Percentiles rank a stretch among this genome's conserved stretches.
Evolutionary conservation across 768 basidiomycete species (phyloP).

Genomic region (Pholiota conissans): DNA sequence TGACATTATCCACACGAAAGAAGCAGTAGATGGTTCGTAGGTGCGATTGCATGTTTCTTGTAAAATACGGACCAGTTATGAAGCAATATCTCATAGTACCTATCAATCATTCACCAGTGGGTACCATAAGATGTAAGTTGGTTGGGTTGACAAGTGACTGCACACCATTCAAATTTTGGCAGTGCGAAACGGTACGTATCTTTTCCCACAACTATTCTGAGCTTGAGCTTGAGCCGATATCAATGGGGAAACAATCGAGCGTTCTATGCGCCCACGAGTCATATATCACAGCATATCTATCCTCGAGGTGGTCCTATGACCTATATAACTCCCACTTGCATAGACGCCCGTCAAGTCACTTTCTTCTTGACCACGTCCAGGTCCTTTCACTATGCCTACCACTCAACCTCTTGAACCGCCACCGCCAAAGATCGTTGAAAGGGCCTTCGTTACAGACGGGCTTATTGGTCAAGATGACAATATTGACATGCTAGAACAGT

Average conservation of each 20-base stretch:
- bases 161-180: no score
- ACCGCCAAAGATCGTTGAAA: neutral
- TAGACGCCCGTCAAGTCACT: conserved; percentile 20
- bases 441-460: conserved; percentile 22
- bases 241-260: conserved; percentile 3
- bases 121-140: no score
- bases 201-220: neutral
- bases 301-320: conserved; percentile 16
- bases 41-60: no score
- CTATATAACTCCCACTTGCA: conserved; percentile 17
- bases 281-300: conserved; percentile 7
- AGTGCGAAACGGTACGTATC: no score
- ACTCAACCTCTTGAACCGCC: no score
- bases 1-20: no score
- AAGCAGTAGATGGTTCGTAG: no score
- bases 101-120: no score
- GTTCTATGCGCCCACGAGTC: conserved; percentile 14
- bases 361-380: neutral
- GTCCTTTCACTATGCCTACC: conserved; percentile 4
- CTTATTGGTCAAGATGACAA: conserved; percentile 38
- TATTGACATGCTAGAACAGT: conserved; percentile 30
- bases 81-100: no score
- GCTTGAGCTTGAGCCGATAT: neutral
- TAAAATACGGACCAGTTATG: no score
- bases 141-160: no score